A percentile compares a stretch with the other conserved stretches of the same genome.
phyloP scores from a whole-genome alignment of 495 filamentous ascomycete species.

The Neurospora sp. region DNA sequence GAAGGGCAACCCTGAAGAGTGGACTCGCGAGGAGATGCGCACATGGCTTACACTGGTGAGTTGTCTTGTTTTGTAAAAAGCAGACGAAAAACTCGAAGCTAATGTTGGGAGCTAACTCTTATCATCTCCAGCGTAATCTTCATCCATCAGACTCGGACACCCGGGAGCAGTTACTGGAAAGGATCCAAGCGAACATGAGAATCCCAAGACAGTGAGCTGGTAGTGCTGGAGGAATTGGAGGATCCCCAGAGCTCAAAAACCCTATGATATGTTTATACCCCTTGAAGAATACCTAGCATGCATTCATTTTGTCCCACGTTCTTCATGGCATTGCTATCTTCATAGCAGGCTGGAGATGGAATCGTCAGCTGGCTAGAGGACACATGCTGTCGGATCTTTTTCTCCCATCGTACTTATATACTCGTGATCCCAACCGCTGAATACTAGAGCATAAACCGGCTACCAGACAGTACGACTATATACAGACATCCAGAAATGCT shows the following conservation, averaged over 20 bases:
- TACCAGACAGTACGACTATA: neutral
- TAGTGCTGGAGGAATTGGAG: neutral
- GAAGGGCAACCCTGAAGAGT: slow-evolving; percentile 64
- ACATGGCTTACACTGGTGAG: slow-evolving; percentile 70
- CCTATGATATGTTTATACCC: neutral
- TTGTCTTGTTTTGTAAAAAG: neutral
- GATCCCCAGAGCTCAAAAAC: neutral
- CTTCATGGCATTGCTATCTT: neutral
- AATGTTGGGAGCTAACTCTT: neutral
- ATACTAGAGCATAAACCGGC: neutral
- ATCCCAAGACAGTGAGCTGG: slow-evolving; percentile 19
- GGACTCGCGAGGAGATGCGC: slow-evolving; percentile 62
- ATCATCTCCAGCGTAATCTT: slow-evolving; percentile 53
- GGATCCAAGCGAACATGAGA: slow-evolving; percentile 71
- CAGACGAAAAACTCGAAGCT: neutral
- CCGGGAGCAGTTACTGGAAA: slow-evolving; percentile 65
- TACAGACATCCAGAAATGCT: neutral
- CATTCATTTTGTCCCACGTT: neutral
- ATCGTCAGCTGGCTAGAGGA: neutral
- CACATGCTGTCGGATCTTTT: neutral
- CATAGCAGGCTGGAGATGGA: neutral
- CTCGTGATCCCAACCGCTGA: neutral
- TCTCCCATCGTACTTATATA: neutral
- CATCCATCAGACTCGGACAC: slow-evolving; percentile 55
- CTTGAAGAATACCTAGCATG: neutral